Evolutionary conservation across 2,329 filamentous ascomycete species (phyloP), one percentile per base, ranked within the genome.

Genomic region (Thelonectria rubi): DNA sequence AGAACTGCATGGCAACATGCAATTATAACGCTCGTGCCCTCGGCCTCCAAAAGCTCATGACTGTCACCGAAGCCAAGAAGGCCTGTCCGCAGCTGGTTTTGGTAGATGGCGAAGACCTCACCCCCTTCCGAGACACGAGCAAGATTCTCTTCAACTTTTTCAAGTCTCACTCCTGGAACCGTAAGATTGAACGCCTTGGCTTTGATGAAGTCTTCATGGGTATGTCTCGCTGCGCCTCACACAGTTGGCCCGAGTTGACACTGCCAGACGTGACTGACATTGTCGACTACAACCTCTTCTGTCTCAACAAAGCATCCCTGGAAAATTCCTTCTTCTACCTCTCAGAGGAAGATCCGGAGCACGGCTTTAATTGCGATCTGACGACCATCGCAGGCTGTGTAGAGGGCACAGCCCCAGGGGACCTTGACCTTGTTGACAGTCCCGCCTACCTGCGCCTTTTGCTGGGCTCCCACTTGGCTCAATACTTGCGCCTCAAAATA

Each of bases 1-100:
- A 97, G 78, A 92, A 93, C 74, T 97, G 97, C 57, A 84, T 95
- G 42, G 92, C 94, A 20, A 97, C 93, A 5, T 96, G 92, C 84
- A 98, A 98, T 78, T 98, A 98, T 76, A 92, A 91, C 74, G 94
- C 94, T 20, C 88, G 94, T 37, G 81, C 87, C 53, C 84, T 79
- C n/a, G 88, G 87, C 55, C 83, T 94, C 55, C 82, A 86, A 75
- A 98, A 99, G 80, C 83, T 98, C 62, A 93, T 96, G 83, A 85
- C 93, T 65, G 88, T 97, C 73, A 86, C 83, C 55, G 93, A 97
- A 64, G 95, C 94, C 4, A 91, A 87, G 77, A 88, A 84, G 69
- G 76, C 89, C 26, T 97, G 93, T 68, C 93, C 94, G 0, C 92
- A 97, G 58, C 85, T 97, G 15, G 87, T 97, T 53, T 88, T 97